Percentiles rank a stretch among this genome's conserved stretches.
phyloP scores from a whole-genome alignment of 305 asterid species.

The Fraxinus paxiana region DNA sequence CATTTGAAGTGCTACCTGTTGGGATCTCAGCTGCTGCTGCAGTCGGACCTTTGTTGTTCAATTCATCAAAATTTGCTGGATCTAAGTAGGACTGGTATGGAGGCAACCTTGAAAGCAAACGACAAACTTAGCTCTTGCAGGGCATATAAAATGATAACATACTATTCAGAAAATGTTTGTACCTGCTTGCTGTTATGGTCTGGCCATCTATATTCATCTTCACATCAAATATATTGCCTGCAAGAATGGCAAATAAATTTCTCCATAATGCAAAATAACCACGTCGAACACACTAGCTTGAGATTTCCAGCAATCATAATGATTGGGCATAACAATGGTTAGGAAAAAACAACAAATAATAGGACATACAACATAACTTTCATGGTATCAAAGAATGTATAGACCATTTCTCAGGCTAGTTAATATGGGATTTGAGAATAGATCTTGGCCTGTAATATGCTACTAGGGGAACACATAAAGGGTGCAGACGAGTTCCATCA shows the following conservation, averaged over 20 bases:
- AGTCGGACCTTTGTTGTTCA: constrained; percentile 38
- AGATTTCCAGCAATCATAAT: neutral
- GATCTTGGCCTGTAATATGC: neutral
- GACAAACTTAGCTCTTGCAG: constrained; percentile 1
- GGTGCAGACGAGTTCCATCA: neutral
- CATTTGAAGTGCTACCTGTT: constrained; percentile 29
- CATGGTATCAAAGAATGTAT: neutral
- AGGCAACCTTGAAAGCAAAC: constrained; percentile 41
- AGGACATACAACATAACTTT: neutral
- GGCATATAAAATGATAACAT: neutral
- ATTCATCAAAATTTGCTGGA: constrained; percentile 48
- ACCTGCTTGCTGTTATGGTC: constrained; percentile 77
- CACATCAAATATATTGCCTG: constrained; percentile 79
- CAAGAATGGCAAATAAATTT: constrained; percentile 22
- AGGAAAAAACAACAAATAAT: neutral
- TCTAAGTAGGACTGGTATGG: constrained; percentile 62
- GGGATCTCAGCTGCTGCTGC: constrained; percentile 40
- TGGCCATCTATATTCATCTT: constrained; percentile 74
- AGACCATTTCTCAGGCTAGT: neutral
- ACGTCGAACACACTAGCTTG: neutral
- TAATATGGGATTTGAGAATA: neutral
- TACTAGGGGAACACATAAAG: neutral
- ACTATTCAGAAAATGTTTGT: constrained; percentile 1
- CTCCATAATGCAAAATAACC: neutral
- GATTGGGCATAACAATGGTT: neutral